Percentiles rank a stretch among this genome's conserved stretches.
Conservation (phyloP, 75 land plant species). For the Cryptomeria japonica region DNA sequence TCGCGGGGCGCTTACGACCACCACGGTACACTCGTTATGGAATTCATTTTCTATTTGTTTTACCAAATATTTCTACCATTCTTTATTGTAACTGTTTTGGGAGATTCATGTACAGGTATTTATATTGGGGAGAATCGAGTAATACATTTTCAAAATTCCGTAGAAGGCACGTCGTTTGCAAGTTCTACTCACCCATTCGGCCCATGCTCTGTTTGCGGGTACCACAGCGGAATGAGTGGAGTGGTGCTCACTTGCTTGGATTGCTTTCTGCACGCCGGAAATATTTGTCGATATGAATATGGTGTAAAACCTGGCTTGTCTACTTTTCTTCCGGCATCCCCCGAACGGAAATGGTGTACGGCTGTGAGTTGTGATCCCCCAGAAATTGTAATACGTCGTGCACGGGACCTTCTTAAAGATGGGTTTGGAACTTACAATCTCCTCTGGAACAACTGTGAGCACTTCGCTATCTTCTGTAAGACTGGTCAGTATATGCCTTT, state of each 20-base stretch:
- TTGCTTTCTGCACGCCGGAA: slow-evolving; percentile 28
- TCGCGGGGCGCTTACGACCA: no score
- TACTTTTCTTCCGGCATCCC: no score
- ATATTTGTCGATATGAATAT: slow-evolving; percentile 35
- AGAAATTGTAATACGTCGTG: slow-evolving; percentile 37
- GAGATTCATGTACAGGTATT: neutral
- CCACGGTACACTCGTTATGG: no score
- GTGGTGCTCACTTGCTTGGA: slow-evolving; percentile 37
- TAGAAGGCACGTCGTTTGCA: neutral
- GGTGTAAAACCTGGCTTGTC: neutral
- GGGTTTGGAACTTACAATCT: slow-evolving; percentile 44
- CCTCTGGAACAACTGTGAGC: neutral
- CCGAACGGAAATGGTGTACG: slow-evolving; percentile 8
- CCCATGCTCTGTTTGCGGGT: neutral
- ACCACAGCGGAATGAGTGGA: slow-evolving; percentile 15
- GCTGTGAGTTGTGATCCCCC: slow-evolving; percentile 18
- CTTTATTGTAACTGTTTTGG: no score
- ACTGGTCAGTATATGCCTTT: slow-evolving; percentile 4
- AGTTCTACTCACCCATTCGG: neutral
- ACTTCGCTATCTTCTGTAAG: slow-evolving; percentile 45
- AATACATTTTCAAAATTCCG: neutral
- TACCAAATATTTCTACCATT: no score
- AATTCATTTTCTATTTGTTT: no score
- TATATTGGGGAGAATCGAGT: neutral
- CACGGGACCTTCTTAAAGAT: slow-evolving; percentile 30